Evolutionary conservation across 148 eudicot genomes (phyloP), one percentile per base, ranked within the genome.

Genomic region (Rhododendron vialii): DNA sequence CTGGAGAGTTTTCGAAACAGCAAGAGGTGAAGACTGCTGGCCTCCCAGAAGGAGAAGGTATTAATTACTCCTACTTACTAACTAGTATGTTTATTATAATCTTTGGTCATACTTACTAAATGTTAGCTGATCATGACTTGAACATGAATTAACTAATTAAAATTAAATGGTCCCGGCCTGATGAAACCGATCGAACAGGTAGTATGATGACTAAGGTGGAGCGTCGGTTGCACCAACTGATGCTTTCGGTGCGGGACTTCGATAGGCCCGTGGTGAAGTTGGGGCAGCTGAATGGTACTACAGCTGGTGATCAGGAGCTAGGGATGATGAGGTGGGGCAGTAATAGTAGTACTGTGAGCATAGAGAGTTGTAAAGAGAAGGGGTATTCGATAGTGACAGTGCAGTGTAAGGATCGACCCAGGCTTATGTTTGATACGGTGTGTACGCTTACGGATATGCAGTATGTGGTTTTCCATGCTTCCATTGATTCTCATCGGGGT

Each of bases 391-490:
- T 95, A 36, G 88, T 96, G 41, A 92, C 90, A 85, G 88, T 96
- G 61, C 95, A 93, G 77, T 96, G 99, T 89, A 93, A 89, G 86
- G 99, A 96, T 87, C 87, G 99, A 33, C 89, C 89, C 48, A 96
- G 93, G 93, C 93, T 96, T 71, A 82, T 96, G 88, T 96, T 96
- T 84, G 99, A 96, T 86, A 92, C 94, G 22, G 93, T 96, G 5
- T 96, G 98, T 86, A 92, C 99, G 0, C 85, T 96, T 91, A 96
- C 99, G 0, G 99, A 96, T 74, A 94, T 96, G 99, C 88, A 92
- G 2, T 96, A 96, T 85, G 92, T 94, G 41, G 96, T 96, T 53
- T 96, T 92, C 84, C 99, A 96, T 90, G 99, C 96, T 11, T 67
- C 74, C 74, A 67, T 11, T 67, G 74, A 67, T 26, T 67, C 74